These are phyloP conservation scores for Plantago major DNA, from an alignment of 257 asterid species.

Conservation along the genomic window DNA sequence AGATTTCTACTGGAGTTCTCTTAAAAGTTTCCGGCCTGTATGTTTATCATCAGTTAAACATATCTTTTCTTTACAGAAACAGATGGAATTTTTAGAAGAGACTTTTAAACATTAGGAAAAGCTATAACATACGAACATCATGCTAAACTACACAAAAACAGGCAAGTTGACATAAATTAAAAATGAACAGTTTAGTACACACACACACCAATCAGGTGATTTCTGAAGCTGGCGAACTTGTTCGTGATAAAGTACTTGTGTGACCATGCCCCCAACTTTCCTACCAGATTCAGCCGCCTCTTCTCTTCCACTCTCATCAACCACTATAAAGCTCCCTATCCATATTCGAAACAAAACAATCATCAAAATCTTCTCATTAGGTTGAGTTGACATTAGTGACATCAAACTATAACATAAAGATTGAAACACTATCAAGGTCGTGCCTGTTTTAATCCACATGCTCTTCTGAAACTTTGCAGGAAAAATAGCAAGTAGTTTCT, in stretches of 20 bases:
- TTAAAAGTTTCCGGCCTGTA: conserved; percentile 68
- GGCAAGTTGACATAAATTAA: no score
- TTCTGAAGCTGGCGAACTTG: conserved; percentile 66
- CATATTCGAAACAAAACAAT: neutral
- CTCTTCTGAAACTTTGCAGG: conserved; percentile 91
- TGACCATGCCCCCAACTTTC: conserved; percentile 72
- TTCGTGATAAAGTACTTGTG: conserved; percentile 65
- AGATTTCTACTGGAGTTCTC: conserved; percentile 23
- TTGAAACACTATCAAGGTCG: neutral
- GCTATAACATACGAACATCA: no score
- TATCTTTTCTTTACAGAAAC: no score
- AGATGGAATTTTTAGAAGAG: no score
- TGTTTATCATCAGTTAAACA: no score
- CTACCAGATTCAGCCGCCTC: conserved; percentile 79
- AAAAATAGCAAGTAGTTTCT: conserved; percentile 59
- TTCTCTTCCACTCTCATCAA: conserved; percentile 83
- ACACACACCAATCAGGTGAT: conserved; percentile 61
- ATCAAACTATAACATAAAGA: no score
- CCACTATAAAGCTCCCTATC: conserved; percentile 73
- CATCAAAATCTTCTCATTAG: no score
- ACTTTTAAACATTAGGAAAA: no score
- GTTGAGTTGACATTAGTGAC: no score
- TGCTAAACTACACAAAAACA: no score
- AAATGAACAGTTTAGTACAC: conserved; percentile 3
- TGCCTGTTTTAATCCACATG: conserved; percentile 93